Percentiles rank a stretch among this genome's conserved stretches.
Conservation (phyloP, 176 grass and related monocot species). For the Avena eriantha region DNA sequence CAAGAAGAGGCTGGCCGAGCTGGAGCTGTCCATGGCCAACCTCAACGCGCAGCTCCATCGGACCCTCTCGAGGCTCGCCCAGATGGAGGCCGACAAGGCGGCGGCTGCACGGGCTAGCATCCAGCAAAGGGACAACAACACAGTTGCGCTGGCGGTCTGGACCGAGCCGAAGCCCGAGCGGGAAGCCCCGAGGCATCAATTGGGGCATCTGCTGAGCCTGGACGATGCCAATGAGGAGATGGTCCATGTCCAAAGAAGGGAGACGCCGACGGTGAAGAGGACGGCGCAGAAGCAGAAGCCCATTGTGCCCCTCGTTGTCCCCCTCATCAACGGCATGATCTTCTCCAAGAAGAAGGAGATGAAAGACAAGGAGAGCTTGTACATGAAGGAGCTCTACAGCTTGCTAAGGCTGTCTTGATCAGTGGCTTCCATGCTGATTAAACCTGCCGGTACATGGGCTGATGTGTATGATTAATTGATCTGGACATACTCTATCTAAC, state of each 20-base stretch:
- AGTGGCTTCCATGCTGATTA: neutral
- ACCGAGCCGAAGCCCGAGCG: slow-evolving; percentile 38
- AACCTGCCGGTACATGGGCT: neutral
- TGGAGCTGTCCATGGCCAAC: slow-evolving; percentile 64
- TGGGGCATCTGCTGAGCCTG: slow-evolving; percentile 60
- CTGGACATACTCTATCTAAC: slow-evolving; percentile 16
- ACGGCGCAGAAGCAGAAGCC: slow-evolving; percentile 78
- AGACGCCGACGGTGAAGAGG: neutral
- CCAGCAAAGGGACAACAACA: slow-evolving; percentile 28
- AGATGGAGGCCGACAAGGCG: slow-evolving; percentile 66
- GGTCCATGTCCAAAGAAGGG: neutral
- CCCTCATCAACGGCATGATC: slow-evolving; percentile 54
- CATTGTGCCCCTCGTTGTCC: slow-evolving; percentile 63
- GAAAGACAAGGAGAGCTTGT: slow-evolving; percentile 57
- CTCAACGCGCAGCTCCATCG: slow-evolving; percentile 77
- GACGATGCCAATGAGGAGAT: slow-evolving; percentile 43
- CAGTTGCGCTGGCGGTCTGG: slow-evolving; percentile 41
- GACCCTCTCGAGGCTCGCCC: slow-evolving; percentile 59
- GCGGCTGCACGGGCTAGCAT: slow-evolving; percentile 48
- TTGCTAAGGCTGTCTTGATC: slow-evolving; percentile 53
- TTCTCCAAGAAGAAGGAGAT: slow-evolving; percentile 63
- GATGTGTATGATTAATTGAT: neutral
- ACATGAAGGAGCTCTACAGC: slow-evolving; percentile 71
- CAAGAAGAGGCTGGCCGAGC: slow-evolving; percentile 69
- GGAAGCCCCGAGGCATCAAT: slow-evolving; percentile 3